Evolutionary conservation across 208 protist genomes (phyloP), one percentile per base, ranked within the genome.

Genomic region (Leishmania tarentolae): DNA sequence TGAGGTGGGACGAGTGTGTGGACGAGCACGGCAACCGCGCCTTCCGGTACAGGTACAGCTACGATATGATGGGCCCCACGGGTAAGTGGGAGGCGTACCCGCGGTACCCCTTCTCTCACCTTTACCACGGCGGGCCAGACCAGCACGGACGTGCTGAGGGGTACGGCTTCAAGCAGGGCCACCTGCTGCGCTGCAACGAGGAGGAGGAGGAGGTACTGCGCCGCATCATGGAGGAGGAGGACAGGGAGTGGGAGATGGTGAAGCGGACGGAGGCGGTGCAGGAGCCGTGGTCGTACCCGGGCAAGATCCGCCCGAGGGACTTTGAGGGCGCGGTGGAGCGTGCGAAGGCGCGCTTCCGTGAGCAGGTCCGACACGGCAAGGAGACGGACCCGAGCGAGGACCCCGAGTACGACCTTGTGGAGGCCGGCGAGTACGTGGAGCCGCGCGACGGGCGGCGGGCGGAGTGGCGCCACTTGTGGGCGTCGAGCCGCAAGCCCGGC

Each of bases 221-320:
- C 19, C 94, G 94, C 76, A 95, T 97, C 78, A 96, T 97, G 92
- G 92, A 96, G 85, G 92, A 96, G 87, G 92, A 97, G 86, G 94
- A 97, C 79, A 93, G 92, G 86, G 91, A 97, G 88, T 97, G 94
- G 94, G 94, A 95, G 83, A 95, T 96, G 92, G 92, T 97, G 85
- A 96, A 97, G 88, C 91, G 92, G 31, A 97, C 94, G 47, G 92
- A 97, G 91, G 86, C 96, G 78, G 88, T 97, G 59, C 94, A 97
- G 88, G 92, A 97, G 91, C 94, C 92, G 75, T 97, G 93, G 92
- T 94, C 91, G 35, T 97, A 97, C 89, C 94, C 92, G 31, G 94
- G 94, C 21, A 97, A 97, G 89, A 96, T 96, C 11, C 88, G 91
- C 28, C 92, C 92, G 19, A 81, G 88, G 57, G 94, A 97, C 85